Base-by-base conservation (phyloP, 257 asterid genomes). In the Capsicum chinense region DNA sequence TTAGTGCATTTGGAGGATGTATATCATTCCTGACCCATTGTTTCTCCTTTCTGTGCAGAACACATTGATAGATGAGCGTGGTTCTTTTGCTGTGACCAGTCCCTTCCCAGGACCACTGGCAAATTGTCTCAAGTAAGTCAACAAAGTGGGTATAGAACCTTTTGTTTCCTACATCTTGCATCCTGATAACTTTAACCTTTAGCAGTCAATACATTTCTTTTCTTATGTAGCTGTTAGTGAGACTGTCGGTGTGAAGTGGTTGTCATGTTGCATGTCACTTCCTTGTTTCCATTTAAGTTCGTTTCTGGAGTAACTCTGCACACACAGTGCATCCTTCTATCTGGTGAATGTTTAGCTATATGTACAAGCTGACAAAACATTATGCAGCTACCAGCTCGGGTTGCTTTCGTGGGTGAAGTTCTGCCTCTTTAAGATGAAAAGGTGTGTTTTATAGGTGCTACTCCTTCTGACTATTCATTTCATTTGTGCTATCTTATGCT, bases 331-430 rank as follows among this genome's bases (percentile, higher is more conserved):
- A 70, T 74, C 16, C 80, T 74, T 74, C 44, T 48, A 6, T 74
- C 71, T 26, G 84, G 84, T 54, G 84, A 37, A 82, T 74, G 57
- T 74, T 50, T 74, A 50, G 62, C 62, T 50, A 48, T 48, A 6
- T 74, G 62, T 52, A 66, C 39, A 48, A 62, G 71, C 87, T 83
- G 68, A 82, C 70, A 82, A 56, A 71, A 19, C 79, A 57, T 64
- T 52, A 80, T 86, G 91, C 97, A 95, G 98, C 87, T 88, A 56
- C 99, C 98, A 59, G 90, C 93, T 85, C 92, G 99, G 84, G 91
- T 96, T 91, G 98, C 98, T 87, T 84, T 96, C 84, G 89, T 90
- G 54, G 99, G 99, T 66, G 99, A 94, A 83, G 88, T 88, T 67
- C 73, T 90, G 67, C 93, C 85, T 79, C 97, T 93, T 86, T 88